These are phyloP conservation scores for Epichloe brachyelytri DNA, from an alignment of 2,329 filamentous ascomycete genomes.

Conservation along the genomic window DNA sequence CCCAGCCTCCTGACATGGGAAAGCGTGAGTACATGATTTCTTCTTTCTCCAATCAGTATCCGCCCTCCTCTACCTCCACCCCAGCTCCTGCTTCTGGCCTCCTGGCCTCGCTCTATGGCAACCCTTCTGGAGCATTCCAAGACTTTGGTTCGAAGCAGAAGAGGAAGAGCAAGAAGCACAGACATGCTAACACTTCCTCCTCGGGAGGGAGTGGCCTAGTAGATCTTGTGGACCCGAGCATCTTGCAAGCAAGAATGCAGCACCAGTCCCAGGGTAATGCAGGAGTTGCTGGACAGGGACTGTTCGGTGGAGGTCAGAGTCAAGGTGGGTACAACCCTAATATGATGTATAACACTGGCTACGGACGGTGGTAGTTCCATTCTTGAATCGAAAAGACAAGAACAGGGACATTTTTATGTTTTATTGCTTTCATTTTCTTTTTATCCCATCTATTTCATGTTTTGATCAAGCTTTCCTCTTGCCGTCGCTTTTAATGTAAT, in stretches of 20 bases:
- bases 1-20: slow-evolving; percentile 68
- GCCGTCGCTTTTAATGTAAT: slow-evolving; percentile 7
- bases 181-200: slow-evolving; percentile 99
- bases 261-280: slow-evolving; percentile 71
- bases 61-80: slow-evolving; percentile 66
- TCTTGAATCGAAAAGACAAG: not conserved
- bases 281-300: slow-evolving; percentile 63
- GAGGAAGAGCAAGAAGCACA: slow-evolving; percentile 99
- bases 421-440: slow-evolving; percentile 8
- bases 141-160: slow-evolving; percentile 94
- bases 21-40: slow-evolving; percentile 99
- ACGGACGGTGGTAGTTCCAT: slow-evolving; percentile 51
- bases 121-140: slow-evolving; percentile 75
- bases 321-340: slow-evolving; percentile 92
- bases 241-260: slow-evolving; percentile 95
- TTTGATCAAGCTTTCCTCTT: slow-evolving; percentile 12
- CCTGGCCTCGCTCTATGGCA: slow-evolving; percentile 83
- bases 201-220: slow-evolving; percentile 98
- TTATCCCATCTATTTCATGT: slow-evolving; percentile 7
- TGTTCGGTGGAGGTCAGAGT: slow-evolving; percentile 74
- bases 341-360: slow-evolving; percentile 70
- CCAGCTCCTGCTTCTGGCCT: slow-evolving; percentile 82
- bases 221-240: slow-evolving; percentile 99
- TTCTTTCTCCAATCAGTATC: slow-evolving; percentile 81
- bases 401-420: slow-evolving; percentile 8